Conservation (phyloP, 2,329 filamentous ascomycete species). For the Nemania diffusa region DNA sequence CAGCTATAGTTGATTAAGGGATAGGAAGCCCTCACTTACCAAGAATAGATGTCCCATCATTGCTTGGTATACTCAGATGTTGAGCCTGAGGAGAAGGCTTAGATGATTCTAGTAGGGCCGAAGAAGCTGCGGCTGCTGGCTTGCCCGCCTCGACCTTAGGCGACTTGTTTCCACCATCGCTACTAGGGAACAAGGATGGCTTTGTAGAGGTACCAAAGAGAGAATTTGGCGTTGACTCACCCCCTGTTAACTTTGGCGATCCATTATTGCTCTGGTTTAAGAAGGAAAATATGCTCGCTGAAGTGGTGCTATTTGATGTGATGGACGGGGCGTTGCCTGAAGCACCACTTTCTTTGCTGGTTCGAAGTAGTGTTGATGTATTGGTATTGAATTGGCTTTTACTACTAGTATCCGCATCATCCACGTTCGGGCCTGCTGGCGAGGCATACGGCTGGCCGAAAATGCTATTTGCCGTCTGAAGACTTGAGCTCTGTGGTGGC, state of each 20-base stretch:
- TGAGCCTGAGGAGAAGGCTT: neutral
- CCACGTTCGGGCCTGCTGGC: neutral
- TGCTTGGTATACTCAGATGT: slow-evolving; percentile 12
- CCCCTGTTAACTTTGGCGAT: neutral
- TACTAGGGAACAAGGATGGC: slow-evolving; percentile 12
- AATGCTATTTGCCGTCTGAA: neutral
- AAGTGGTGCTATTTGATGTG: neutral
- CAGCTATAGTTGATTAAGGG: neutral
- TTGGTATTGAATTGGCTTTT: neutral
- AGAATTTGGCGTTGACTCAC: neutral
- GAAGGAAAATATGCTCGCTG: slow-evolving; percentile 15
- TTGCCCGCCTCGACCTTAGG: neutral
- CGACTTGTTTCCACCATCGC: neutral
- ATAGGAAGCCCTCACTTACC: slow-evolving; percentile 21
- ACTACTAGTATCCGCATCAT: neutral
- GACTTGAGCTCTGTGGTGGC: neutral
- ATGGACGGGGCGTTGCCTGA: neutral
- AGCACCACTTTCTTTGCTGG: neutral
- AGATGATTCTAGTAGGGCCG: slow-evolving; percentile 11
- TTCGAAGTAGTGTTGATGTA: neutral
- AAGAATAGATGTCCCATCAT: neutral
- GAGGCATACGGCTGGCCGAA: neutral
- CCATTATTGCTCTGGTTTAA: slow-evolving; percentile 6
- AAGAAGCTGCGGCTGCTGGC: neutral
- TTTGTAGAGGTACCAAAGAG: slow-evolving; percentile 5